Conservation (phyloP, 176 grass and related monocot species). For the Pontederia paniculata region DNA sequence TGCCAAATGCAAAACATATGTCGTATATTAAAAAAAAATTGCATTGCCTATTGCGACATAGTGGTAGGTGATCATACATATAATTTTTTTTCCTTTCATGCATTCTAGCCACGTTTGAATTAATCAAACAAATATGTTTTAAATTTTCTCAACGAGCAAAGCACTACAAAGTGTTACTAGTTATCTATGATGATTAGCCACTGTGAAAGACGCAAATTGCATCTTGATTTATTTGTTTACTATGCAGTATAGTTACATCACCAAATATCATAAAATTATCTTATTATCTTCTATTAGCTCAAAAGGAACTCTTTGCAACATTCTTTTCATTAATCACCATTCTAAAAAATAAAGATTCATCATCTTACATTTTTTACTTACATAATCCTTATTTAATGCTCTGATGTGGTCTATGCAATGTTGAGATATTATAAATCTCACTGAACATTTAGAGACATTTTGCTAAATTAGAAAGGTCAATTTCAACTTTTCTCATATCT, state of each 20-base stretch:
- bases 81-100: slow-evolving; percentile 49
- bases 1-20: slow-evolving; percentile 60
- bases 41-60: slow-evolving; percentile 55
- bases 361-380: too few species aligned
- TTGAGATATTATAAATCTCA: too few species aligned
- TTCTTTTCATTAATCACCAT: slow-evolving; percentile 28
- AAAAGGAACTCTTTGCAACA: slow-evolving; percentile 64
- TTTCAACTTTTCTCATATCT: too few species aligned
- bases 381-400: too few species aligned
- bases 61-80: slow-evolving; percentile 58
- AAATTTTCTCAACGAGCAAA: slow-evolving; percentile 43
- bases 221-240: slow-evolving; percentile 57
- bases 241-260: slow-evolving; percentile 61
- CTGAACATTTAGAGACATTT: too few species aligned
- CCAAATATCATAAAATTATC: slow-evolving; percentile 62
- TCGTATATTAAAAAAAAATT: slow-evolving; percentile 54
- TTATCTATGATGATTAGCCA: slow-evolving; percentile 78
- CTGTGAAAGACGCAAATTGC: slow-evolving; percentile 53
- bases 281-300: slow-evolving; percentile 58
- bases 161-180: slow-evolving; percentile 64
- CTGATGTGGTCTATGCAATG: too few species aligned
- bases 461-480: too few species aligned
- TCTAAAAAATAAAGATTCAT: too few species aligned
- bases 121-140: slow-evolving; percentile 45
- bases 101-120: slow-evolving; percentile 69